Evolutionary conservation across 2,329 filamentous ascomycete species (phyloP), one percentile per base, ranked within the genome.

Genomic region (Fusarium nisikadoi): DNA sequence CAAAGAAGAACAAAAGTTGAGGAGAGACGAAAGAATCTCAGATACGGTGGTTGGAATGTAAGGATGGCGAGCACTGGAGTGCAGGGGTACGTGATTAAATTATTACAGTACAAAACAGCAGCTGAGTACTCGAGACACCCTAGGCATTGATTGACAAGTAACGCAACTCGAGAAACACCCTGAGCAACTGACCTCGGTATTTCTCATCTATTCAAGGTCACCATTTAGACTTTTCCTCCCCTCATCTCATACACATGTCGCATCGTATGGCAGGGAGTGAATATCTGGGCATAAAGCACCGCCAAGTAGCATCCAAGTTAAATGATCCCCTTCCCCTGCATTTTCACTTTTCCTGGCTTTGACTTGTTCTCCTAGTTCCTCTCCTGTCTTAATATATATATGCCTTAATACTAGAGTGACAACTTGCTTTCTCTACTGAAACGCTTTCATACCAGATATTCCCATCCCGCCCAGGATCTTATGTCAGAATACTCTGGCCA

Each of bases 1-100:
- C 7, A 14, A 16, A 49, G 23, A 29, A 43, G 31, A 41, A 29
- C 6, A 27, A 46, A 29, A 29, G 27, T 29, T 20, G 6, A 35
- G n/a, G 29, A 35, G 14, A 31, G 16, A 38, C 29, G 27, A 19
- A 29, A 35, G 39, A 56, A 27, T 19, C 38, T 35, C 20, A 56
- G 23, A 41, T 36, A 43, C 13, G 10, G 54, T 25, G 36, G 43
- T 47, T 62, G 47, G 45, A 59, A 46, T 66, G 62, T n/a, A 66
- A 66, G 47, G 53, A 35, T 42, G 33, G 38, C 45, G n/a, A 66
- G 45, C 52, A 66, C 43, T 52, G 62, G 38, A 47, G 31, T 31
- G 29, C 41, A 53, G 62, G 59, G 63, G 42, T 33, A 38, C 27
- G 17, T 57, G 38, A 36, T 41, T 46, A 56, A 56, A 25, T 25